These are phyloP conservation scores for Cercospora berteroae DNA, from an alignment of 2,329 filamentous ascomycete genomes.

Conservation along the genomic window DNA sequence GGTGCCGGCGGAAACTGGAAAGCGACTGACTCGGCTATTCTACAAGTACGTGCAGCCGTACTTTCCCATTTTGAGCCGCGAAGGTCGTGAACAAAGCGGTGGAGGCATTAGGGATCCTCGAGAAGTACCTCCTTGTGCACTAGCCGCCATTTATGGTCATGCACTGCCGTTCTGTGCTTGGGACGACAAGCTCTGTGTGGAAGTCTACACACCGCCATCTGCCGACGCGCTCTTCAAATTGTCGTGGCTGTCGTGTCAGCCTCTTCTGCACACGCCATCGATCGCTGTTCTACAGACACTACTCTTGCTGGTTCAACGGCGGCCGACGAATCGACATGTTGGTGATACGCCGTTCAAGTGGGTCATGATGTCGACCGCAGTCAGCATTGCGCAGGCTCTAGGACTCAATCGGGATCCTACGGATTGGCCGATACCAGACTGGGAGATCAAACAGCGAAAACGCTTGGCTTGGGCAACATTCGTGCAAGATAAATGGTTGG, in stretches of 20 bases:
- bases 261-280: constrained; percentile 35
- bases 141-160: constrained; percentile 47
- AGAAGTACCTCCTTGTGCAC: constrained; percentile 39
- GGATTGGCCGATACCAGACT: constrained; percentile 60
- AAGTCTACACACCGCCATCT: constrained; percentile 37
- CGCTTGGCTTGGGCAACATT: constrained; percentile 64
- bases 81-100: constrained; percentile 35
- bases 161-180: constrained; percentile 47
- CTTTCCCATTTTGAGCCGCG: constrained; percentile 45
- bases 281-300: constrained; percentile 36
- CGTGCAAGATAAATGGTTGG: constrained; percentile 64
- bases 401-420: constrained; percentile 62
- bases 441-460: constrained; percentile 62
- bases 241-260: constrained; percentile 35
- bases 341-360: constrained; percentile 38
- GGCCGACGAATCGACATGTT: constrained; percentile 37
- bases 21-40: constrained; percentile 43
- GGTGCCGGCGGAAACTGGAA: constrained; percentile 36
- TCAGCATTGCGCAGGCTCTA: constrained; percentile 59
- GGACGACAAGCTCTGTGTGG: constrained; percentile 42
- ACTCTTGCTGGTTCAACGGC: constrained; percentile 36
- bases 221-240: constrained; percentile 36
- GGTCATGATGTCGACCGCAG: constrained; percentile 38
- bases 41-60: constrained; percentile 47
- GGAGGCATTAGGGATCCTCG: constrained; percentile 35